Base-by-base conservation (phyloP, 208 protist species). In the Sergeia podlipaevii region DNA sequence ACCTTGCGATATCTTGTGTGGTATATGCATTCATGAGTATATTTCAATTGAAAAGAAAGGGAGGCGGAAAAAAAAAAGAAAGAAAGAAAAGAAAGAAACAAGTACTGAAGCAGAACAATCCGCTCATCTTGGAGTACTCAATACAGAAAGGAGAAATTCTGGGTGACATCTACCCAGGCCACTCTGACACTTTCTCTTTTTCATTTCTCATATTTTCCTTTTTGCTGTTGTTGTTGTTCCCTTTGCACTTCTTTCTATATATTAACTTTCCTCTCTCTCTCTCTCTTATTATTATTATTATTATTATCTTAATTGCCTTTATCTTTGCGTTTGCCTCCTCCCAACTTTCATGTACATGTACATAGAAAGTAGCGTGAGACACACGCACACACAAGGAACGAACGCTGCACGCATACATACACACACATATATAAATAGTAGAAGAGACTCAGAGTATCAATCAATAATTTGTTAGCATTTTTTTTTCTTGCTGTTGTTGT, bases 21-120 rank as follows among this genome's bases (percentile, higher is more conserved):
- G n/a, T 51, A 8, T 21, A 34, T 51, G 13, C 36, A 29, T 0
- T 5, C 26, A 46, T 15, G 23, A 32, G n/a, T n/a, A n/a, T n/a
- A n/a, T n/a, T n/a, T n/a, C n/a, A n/a, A n/a, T n/a, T n/a, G n/a
- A n/a, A n/a, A n/a, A n/a, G n/a, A n/a, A n/a, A n/a, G n/a, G n/a
- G n/a, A n/a, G n/a, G n/a, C n/a, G n/a, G n/a, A n/a, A n/a, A n/a
- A n/a, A n/a, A n/a, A n/a, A n/a, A n/a, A n/a, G n/a, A n/a, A 43
- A 13, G 45, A 47, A 50, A 32, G 6, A 49, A 65, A 29, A 45
- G 29, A 54, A 59, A 65, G 46, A 56, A 23, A 33, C 24, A 38
- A 11, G 28, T 8, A 23, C n/a, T 26, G 4, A n/a, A n/a, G n/a
- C n/a, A n/a, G n/a, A n/a, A n/a, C n/a, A n/a, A n/a, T n/a, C n/a